phyloP scores from a whole-genome alignment of 2,329 filamentous ascomycete genomes.

The Fusarium sp. region DNA sequence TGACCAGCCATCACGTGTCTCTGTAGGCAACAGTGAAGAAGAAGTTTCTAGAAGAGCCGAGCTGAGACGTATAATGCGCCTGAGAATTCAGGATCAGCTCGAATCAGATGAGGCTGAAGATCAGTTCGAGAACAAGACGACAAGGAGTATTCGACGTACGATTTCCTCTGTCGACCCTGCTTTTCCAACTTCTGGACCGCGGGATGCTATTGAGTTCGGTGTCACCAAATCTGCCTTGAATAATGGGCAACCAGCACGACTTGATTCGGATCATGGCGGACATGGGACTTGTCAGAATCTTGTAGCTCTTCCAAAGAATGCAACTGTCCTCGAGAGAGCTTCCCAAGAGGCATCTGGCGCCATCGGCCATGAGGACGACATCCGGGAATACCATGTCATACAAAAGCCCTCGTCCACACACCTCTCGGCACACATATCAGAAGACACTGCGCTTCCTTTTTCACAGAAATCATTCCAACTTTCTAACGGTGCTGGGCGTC shows the following conservation, averaged over 20 bases:
- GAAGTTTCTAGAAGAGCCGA: conserved; percentile 67
- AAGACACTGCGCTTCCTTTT: conserved; percentile 13
- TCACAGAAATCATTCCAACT: conserved; percentile 35
- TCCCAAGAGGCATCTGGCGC: neutral
- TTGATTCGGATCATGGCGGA: conserved; percentile 7
- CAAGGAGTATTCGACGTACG: conserved; percentile 40
- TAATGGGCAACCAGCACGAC: neutral
- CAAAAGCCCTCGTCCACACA: neutral
- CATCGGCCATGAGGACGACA: neutral
- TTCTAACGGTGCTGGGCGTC: conserved; percentile 32
- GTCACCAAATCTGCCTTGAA: conserved; percentile 27
- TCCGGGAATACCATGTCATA: neutral
- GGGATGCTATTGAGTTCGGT: conserved; percentile 63
- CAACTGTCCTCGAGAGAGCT: neutral
- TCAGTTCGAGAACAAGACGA: conserved; percentile 46
- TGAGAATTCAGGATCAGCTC: conserved; percentile 69
- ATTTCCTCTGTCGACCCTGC: conserved; percentile 47
- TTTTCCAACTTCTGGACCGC: conserved; percentile 55
- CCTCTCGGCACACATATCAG: conserved; percentile 1
- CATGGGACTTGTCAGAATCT: neutral
- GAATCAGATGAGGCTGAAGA: conserved; percentile 58
- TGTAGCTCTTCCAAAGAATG: neutral
- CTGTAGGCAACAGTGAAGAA: conserved; percentile 61
- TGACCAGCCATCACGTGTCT: conserved; percentile 55
- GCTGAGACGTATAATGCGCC: conserved; percentile 65